phyloP scores from a whole-genome alignment of 169 alveolate genomes.

The Eimeria nieschulzi region DNA sequence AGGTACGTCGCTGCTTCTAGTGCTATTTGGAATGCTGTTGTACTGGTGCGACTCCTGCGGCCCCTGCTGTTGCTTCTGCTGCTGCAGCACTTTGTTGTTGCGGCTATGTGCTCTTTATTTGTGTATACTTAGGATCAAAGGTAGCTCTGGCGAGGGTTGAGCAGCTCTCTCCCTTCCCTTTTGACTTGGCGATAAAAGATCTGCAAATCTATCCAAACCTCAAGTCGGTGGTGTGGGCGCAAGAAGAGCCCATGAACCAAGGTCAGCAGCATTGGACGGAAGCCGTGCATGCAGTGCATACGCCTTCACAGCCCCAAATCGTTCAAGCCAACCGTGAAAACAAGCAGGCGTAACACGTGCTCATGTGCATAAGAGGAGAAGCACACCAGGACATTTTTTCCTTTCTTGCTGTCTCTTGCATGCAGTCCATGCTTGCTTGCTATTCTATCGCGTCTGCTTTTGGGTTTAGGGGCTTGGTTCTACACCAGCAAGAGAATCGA shows the following conservation, averaged over 20 bases:
- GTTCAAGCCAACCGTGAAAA: too few relatives aligned
- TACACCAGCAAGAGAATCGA: constrained; percentile 78
- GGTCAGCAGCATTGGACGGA: constrained; percentile 88
- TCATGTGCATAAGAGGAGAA: too few relatives aligned
- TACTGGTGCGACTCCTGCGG: background rate
- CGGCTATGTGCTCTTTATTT: background rate
- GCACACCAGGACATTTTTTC: too few relatives aligned
- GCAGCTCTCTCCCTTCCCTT: constrained; percentile 94
- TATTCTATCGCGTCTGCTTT: background rate
- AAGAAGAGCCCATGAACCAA: constrained; percentile 93
- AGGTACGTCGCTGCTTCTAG: background rate
- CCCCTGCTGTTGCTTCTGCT: constrained; percentile 9
- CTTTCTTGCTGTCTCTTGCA: too few relatives aligned
- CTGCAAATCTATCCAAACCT: constrained; percentile 80
- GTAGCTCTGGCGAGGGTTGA: constrained; percentile 90
- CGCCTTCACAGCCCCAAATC: too few relatives aligned
- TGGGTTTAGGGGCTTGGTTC: constrained; percentile 76
- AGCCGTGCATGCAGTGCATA: too few relatives aligned
- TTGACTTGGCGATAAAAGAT: constrained; percentile 80
- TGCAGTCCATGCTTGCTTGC: background rate
- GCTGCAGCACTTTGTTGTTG: background rate
- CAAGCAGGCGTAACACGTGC: too few relatives aligned
- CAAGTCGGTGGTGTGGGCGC: constrained; percentile 88
- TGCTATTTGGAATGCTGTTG: too few relatives aligned
- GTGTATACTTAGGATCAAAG: constrained; percentile 33